Evolutionary conservation across 192 early-diverging fungal species (phyloP), one percentile per base, ranked within the genome.

Genomic region (Dissophora ornata): DNA sequence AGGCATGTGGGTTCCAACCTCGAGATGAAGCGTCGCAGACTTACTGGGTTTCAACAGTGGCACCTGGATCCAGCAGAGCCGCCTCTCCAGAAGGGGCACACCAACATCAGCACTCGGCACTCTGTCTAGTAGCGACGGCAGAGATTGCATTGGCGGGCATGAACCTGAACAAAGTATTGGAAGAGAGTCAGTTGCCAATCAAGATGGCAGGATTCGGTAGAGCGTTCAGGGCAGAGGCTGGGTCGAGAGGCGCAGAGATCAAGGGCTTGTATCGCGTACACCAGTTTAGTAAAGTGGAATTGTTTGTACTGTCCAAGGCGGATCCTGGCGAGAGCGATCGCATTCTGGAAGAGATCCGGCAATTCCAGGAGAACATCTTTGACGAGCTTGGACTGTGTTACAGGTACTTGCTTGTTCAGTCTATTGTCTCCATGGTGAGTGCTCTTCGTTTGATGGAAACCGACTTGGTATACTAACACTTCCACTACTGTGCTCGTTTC

Each of bases 261-360:
- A 88, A 92, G 18, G 96, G 96, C 0, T 73, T 98, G 26, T 98
- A 97, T 81, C 85, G 96, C 2, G 89, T 98, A 21, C 95, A 98
- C 81, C 96, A 97, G 67, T 98, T 98, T 67, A 93, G 89, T 28
- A 98, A 98, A 67, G 93, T 98, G 0, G 96, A 98, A 64, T 80
- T 98, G 58, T 96, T 98, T 86, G 85, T 84, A 2, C 68, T 96
- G 12, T 80, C 92, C 6, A 80, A 75, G 7, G 88, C 88, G 0
- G 85, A 85, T 16, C 42, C 47, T 5, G 51, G 28, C 4, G 67
- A 87, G 51, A 93, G 92, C 80, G 85, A 90, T 16, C 48, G 25
- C 1, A 89, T 95, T 57, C 79, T 96, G 22, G 81, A 89, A 9
- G 89, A 94, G 38, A 87, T 98, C 58, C 79, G 86, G 16, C 57